phyloP scores from a whole-genome alignment of 2,329 filamentous ascomycete genomes.

The Venturia pyrina region DNA sequence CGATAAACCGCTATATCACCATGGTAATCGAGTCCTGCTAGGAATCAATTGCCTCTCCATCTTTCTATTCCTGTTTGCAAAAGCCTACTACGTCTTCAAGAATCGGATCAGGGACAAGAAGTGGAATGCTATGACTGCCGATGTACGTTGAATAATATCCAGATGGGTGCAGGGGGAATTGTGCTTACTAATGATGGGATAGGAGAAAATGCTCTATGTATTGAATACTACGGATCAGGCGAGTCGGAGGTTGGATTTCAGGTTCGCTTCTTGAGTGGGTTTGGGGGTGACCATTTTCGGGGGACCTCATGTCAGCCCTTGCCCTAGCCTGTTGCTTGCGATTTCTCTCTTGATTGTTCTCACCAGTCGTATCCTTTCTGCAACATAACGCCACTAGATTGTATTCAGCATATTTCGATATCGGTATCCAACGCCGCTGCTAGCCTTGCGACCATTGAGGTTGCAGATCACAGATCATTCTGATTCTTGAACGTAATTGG shows the following conservation, averaged over 20 bases:
- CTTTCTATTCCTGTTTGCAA: slow-evolving; percentile 25
- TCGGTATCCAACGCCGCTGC: too few relatives aligned
- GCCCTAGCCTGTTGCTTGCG: too few relatives aligned
- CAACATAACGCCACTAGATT: too few relatives aligned
- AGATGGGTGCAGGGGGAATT: too few relatives aligned
- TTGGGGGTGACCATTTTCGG: too few relatives aligned
- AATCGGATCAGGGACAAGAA: slow-evolving; percentile 23
- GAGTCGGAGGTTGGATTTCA: not conserved
- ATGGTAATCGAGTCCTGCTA: slow-evolving; percentile 21
- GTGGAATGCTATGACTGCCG: slow-evolving; percentile 29
- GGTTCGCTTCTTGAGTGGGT: not conserved
- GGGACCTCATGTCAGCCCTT: too few relatives aligned
- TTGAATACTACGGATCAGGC: not conserved
- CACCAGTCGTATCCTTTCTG: too few relatives aligned
- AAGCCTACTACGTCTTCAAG: slow-evolving; percentile 24
- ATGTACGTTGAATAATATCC: slow-evolving; percentile 11
- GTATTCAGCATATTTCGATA: too few relatives aligned
- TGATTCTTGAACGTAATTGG: too few relatives aligned
- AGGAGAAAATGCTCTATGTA: not conserved
- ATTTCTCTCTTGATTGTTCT: too few relatives aligned
- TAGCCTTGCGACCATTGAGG: too few relatives aligned
- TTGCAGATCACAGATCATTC: too few relatives aligned
- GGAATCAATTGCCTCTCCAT: slow-evolving; percentile 21
- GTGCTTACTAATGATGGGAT: not conserved
- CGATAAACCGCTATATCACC: slow-evolving; percentile 18